Percentiles rank a stretch among this genome's conserved stretches.
Conservation (phyloP, 805 yeast genomes). For the Teunomyces barrocoloradensis region DNA sequence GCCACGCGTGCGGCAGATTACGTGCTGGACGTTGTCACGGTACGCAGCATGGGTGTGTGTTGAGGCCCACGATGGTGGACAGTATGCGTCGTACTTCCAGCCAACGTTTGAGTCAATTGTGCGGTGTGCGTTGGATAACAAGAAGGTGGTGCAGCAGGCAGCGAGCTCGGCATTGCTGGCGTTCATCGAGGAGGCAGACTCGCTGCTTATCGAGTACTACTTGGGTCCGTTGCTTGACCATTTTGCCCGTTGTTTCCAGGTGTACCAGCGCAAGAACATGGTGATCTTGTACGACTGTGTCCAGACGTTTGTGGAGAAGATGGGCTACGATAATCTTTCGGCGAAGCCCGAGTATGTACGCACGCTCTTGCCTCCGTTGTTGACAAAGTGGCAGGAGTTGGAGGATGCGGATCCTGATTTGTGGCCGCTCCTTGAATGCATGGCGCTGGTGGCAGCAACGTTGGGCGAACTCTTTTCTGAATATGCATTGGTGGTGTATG, state of each 20-base stretch:
- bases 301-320: constrained; percentile 81
- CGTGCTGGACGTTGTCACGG: constrained; percentile 94
- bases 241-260: constrained; percentile 68
- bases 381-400: constrained; percentile 74
- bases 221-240: constrained; percentile 65
- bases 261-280: constrained; percentile 80
- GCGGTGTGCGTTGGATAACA: constrained; percentile 71
- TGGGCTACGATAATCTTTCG: constrained; percentile 54
- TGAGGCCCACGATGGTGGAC: constrained; percentile 61
- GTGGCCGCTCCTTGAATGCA: constrained; percentile 91
- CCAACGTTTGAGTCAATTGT: constrained; percentile 80
- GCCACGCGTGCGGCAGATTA: constrained; percentile 85
- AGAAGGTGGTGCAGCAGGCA: constrained; percentile 93
- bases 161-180: constrained; percentile 86
- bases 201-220: constrained; percentile 58
- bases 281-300: constrained; percentile 85
- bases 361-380: constrained; percentile 73
- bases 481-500: constrained; percentile 82
- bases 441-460: constrained; percentile 87
- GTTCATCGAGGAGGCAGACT: constrained; percentile 74
- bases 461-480: constrained; percentile 84
- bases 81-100: constrained; percentile 62
- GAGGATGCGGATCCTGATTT: constrained; percentile 78
- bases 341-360: constrained; percentile 58
- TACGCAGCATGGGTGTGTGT: constrained; percentile 79